Base-by-base conservation (phyloP, 2,329 filamentous ascomycete genomes). In the Neofusicoccum ribis region DNA sequence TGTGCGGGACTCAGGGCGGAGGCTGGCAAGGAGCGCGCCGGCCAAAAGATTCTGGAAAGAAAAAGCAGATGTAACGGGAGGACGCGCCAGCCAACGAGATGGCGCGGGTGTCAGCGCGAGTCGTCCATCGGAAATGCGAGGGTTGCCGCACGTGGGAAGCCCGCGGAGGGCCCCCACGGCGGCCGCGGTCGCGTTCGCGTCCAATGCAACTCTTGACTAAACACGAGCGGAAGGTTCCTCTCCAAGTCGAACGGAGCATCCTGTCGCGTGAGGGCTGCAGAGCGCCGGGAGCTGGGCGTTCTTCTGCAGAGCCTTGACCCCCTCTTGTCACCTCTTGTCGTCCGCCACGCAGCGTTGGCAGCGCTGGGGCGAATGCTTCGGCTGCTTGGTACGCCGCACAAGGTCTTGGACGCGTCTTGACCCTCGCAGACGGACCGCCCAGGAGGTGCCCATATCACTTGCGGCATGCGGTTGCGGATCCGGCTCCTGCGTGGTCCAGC, bases 371-470 rank as follows among this genome's bases (percentile, higher is more conserved):
- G 39, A 15, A 46, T 47, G 54, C 54, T 56, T 56, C 36, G 37
- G 15, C n/a, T 27, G 51, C 51, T 47, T 59, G 41, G 36, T 8
- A 7, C 23, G 27, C 41, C 20, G 7, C 31, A 44, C 54, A 46
- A 59, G 54, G 54, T 8, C 54, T 46, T 46, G 54, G 54, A 46
- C 43, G 46, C 23, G 23, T 59, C 54, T 59, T 59, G 54, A 46
- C 27, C 15, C 37, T 27, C 37, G 3, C 52, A 43, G 52, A 11
- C 7, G 5, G 2, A 11, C 8, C 1, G 41, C n/a, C 8, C 15
- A 7, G 54, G 41, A 36, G 27, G 5, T 2, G 31, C n/a, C 41
- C 23, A 37, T 15, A 46, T 36, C 15, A 4, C 2, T n/a, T 5
- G 23, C 11, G 52, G 52, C 39, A 58, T 20, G 20, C 36, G 20